Evolutionary conservation across 192 early-diverging fungal genomes (phyloP).

Genomic region (Podila epigama): DNA sequence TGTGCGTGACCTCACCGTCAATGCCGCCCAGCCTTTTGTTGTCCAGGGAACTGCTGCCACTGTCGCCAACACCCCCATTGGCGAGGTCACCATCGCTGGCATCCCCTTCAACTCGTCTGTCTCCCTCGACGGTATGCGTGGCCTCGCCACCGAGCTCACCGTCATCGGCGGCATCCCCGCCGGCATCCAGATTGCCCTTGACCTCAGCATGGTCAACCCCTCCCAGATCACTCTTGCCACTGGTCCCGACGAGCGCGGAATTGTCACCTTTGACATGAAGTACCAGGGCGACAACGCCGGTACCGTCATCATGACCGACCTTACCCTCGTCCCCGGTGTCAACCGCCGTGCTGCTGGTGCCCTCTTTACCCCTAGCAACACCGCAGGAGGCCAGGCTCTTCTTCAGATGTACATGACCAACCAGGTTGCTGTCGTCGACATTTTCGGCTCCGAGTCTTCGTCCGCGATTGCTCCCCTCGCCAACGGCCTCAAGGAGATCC

Average conservation of each 20-base stretch:
- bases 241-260: slow-evolving; percentile 53
- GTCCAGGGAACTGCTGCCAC: slow-evolving; percentile 54
- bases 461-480: slow-evolving; percentile 56
- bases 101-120: slow-evolving; percentile 56
- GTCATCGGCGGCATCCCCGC: slow-evolving; percentile 54
- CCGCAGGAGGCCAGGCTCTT: slow-evolving; percentile 53
- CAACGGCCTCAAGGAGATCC: slow-evolving; percentile 49
- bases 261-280: slow-evolving; percentile 58
- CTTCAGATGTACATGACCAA: slow-evolving; percentile 61
- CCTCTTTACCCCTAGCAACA: slow-evolving; percentile 56
- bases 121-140: slow-evolving; percentile 57
- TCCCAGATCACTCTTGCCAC: slow-evolving; percentile 53
- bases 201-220: slow-evolving; percentile 55
- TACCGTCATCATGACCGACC: slow-evolving; percentile 48
- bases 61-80: slow-evolving; percentile 56
- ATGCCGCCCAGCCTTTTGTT: slow-evolving; percentile 36
- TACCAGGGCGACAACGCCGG: slow-evolving; percentile 55
- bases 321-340: slow-evolving; percentile 54
- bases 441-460: slow-evolving; percentile 52
- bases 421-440: slow-evolving; percentile 46
- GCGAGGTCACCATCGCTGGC: slow-evolving; percentile 51
- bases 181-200: slow-evolving; percentile 52
- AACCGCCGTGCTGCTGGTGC: slow-evolving; percentile 55
- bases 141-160: slow-evolving; percentile 58
- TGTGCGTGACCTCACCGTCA: slow-evolving; percentile 45